Conservation (phyloP, 108 stramenopile species). For the Skeletonema grethae region DNA sequence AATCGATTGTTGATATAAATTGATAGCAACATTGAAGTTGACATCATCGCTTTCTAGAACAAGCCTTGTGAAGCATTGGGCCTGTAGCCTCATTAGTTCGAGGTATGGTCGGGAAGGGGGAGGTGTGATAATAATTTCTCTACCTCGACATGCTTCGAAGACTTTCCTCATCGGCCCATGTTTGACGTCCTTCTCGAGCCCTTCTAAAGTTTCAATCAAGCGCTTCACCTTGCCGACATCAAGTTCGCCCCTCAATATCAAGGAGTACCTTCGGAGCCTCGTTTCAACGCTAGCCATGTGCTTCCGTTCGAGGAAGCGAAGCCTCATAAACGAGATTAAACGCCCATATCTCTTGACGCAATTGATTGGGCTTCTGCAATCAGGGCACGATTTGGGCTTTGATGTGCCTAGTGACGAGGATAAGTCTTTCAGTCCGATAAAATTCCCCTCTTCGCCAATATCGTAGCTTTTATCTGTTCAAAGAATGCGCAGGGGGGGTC, state of each 20-base stretch:
- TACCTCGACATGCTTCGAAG: conserved; percentile 40
- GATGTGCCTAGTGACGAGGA: conserved; percentile 9
- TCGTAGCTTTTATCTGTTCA: conserved; percentile 21
- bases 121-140: conserved; percentile 15
- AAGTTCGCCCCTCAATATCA: not conserved
- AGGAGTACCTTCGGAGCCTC: conserved; percentile 8
- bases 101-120: conserved; percentile 21
- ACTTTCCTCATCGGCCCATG: conserved; percentile 44
- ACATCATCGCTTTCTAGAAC: conserved; percentile 3
- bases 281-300: conserved; percentile 32
- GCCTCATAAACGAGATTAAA: conserved; percentile 20
- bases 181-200: conserved; percentile 11
- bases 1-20: conserved; percentile 20
- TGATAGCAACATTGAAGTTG: not conserved
- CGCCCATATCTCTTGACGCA: conserved; percentile 51
- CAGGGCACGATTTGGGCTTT: conserved; percentile 42
- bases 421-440: conserved; percentile 3
- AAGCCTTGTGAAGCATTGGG: conserved; percentile 8
- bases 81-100: conserved; percentile 14
- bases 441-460: conserved; percentile 19
- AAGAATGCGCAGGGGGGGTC: too few species aligned
- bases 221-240: not conserved
- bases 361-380: conserved; percentile 39
- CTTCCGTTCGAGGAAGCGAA: conserved; percentile 44
- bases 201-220: conserved; percentile 5